Percentiles rank a stretch among this genome's conserved stretches.
Conservation (phyloP, 768 basidiomycete species). For the Termitomyces sp. region DNA sequence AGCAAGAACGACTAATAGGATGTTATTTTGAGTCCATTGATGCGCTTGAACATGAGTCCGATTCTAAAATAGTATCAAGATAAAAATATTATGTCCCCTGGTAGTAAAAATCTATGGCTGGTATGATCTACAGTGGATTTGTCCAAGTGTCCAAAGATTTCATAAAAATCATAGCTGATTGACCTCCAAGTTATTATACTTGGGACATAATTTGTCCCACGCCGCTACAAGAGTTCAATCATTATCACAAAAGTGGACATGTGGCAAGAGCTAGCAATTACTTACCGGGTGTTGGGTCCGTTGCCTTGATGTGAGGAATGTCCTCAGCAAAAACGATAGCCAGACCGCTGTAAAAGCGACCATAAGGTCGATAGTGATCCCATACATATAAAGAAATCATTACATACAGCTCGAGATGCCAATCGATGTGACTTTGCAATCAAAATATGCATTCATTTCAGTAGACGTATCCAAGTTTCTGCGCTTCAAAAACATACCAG, state of each 20-base stretch:
- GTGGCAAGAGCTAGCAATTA: not conserved
- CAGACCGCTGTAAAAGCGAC: slow-evolving; percentile 14
- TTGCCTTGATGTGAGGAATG: slow-evolving; percentile 11
- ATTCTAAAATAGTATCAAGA: not conserved
- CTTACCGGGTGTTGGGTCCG: slow-evolving; percentile 18
- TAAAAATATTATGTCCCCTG: not conserved
- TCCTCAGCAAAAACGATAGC: slow-evolving; percentile 31
- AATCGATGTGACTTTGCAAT: slow-evolving; percentile 26
- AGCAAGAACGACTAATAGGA: not conserved
- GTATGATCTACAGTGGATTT: not conserved
- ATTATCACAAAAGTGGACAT: not conserved
- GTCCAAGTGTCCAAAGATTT: not conserved
- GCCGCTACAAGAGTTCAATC: slow-evolving; percentile 12
- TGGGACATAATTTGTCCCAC: slow-evolving; percentile 30
- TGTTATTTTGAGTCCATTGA: not conserved
- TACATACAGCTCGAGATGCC: slow-evolving; percentile 31
- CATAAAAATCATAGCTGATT: slow-evolving; percentile 1
- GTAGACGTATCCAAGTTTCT: too few species aligned
- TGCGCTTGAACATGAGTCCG: not conserved
- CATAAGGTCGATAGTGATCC: not conserved
- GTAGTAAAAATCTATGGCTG: not conserved
- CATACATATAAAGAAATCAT: not conserved
- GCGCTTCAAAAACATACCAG: slow-evolving; percentile 17
- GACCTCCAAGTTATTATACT: slow-evolving; percentile 9
- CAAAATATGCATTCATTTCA: not conserved